Conservation (phyloP, 345 rosid species). For the Cardamine chenopodiifolia region DNA sequence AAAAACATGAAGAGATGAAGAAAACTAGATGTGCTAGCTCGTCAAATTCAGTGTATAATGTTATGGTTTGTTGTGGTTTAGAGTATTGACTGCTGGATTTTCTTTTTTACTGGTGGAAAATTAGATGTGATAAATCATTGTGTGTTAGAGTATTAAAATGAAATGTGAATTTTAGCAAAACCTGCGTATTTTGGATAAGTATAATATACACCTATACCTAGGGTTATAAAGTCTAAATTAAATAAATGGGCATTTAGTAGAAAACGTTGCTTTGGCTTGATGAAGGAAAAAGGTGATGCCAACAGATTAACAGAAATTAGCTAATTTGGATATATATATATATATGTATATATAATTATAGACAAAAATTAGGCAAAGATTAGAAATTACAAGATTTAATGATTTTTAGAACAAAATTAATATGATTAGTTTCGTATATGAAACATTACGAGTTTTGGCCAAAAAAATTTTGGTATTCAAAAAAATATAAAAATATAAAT, state of each 20-base stretch:
- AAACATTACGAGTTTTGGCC: too few relatives aligned
- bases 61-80: background rate
- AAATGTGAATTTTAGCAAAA: background rate
- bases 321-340: background rate
- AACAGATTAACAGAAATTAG: constrained; percentile 37
- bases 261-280: constrained; percentile 41
- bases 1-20: background rate
- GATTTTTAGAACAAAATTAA: too few relatives aligned
- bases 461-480: too few relatives aligned
- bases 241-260: constrained; percentile 26
- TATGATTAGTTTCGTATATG: too few relatives aligned
- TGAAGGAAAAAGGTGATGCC: constrained; percentile 23
- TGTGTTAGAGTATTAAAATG: background rate
- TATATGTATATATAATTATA: too few relatives aligned
- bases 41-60: background rate
- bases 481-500: background rate
- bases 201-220: constrained; percentile 17
- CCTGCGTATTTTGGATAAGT: constrained; percentile 30
- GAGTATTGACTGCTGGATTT: background rate
- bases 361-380: too few relatives aligned
- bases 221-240: constrained; percentile 24
- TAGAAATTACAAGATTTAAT: too few relatives aligned
- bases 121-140: background rate
- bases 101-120: background rate
- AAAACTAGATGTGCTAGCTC: background rate